Percentiles rank a stretch among this genome's conserved stretches.
These are phyloP conservation scores for Vanilla planifolia DNA, from an alignment of 106 monocot species.

Conservation along the genomic window DNA sequence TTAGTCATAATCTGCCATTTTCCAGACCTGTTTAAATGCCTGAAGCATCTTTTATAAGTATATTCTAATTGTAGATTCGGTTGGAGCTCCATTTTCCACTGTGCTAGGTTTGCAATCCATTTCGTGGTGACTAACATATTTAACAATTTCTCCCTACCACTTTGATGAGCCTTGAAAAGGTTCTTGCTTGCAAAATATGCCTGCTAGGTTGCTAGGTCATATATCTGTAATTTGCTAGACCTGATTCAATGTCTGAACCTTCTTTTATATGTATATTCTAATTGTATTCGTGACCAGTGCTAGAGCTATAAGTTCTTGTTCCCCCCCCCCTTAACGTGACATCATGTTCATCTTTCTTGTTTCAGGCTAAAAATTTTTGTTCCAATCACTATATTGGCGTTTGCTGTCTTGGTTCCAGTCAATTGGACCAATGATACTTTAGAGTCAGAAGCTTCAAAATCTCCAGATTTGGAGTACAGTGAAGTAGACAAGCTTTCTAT, in stretches of 20 bases:
- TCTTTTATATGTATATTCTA: neutral
- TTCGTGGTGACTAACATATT: too few relatives aligned
- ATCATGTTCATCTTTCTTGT: neutral
- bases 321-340: neutral
- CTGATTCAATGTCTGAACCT: neutral
- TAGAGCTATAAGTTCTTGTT: neutral
- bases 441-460: constrained; percentile 3
- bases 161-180: too few relatives aligned
- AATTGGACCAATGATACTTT: constrained; percentile 88
- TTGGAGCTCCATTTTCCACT: too few relatives aligned
- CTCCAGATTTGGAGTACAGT: constrained; percentile 36
- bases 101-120: too few relatives aligned
- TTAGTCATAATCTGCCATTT: too few relatives aligned
- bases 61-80: too few relatives aligned
- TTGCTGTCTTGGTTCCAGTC: constrained; percentile 71
- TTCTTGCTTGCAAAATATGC: too few relatives aligned
- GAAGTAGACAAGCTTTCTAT: constrained; percentile 92
- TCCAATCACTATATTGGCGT: constrained; percentile 74
- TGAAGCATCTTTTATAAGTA: too few relatives aligned
- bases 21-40: too few relatives aligned
- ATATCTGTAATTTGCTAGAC: neutral
- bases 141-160: too few relatives aligned
- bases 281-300: neutral
- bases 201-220: neutral
- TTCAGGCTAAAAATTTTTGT: constrained; percentile 87